Percentiles rank a stretch among this genome's conserved stretches.
Conservation (phyloP, 2,329 filamentous ascomycete species). For the Aspergillus sp. region DNA sequence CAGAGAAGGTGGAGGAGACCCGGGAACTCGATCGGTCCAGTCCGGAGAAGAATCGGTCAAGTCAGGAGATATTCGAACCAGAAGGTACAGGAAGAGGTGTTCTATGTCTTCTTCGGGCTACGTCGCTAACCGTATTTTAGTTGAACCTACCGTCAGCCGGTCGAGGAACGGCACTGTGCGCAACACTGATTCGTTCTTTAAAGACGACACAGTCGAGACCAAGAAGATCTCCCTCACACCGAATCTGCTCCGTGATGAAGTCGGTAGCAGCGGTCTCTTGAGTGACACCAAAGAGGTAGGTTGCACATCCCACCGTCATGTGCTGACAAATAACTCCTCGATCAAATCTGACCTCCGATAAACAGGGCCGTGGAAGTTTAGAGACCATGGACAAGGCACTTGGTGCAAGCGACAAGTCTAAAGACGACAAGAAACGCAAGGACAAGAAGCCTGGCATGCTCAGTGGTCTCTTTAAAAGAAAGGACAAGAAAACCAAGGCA, state of each 20-base stretch:
- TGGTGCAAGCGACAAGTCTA: conserved; percentile 60
- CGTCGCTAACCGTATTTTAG: conserved; percentile 20
- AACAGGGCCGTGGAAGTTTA: conserved; percentile 64
- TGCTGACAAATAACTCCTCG: conserved; percentile 7
- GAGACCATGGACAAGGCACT: conserved; percentile 73
- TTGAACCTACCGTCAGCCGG: conserved; percentile 42
- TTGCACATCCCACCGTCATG: neutral
- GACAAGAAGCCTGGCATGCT: conserved; percentile 71
- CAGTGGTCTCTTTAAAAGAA: conserved; percentile 66
- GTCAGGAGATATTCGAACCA: conserved; percentile 65
- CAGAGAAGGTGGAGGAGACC: conserved; percentile 21
- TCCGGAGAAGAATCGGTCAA: conserved; percentile 49
- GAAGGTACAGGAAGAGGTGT: conserved; percentile 39
- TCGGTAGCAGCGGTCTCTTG: conserved; percentile 27
- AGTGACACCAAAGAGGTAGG: conserved; percentile 42
- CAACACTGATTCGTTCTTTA: conserved; percentile 96
- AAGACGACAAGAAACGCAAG: conserved; percentile 75
- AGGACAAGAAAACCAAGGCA: conserved; percentile 59
- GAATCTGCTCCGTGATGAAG: conserved; percentile 83
- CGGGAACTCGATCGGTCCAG: conserved; percentile 28
- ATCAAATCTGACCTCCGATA: conserved; percentile 22
- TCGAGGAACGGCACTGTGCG: conserved; percentile 83
- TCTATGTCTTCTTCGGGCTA: neutral
- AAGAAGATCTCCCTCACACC: conserved; percentile 97
- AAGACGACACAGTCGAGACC: conserved; percentile 90